Evolutionary conservation across 1,139 yeast species (phyloP).

Genomic region (Pichia sp.): DNA sequence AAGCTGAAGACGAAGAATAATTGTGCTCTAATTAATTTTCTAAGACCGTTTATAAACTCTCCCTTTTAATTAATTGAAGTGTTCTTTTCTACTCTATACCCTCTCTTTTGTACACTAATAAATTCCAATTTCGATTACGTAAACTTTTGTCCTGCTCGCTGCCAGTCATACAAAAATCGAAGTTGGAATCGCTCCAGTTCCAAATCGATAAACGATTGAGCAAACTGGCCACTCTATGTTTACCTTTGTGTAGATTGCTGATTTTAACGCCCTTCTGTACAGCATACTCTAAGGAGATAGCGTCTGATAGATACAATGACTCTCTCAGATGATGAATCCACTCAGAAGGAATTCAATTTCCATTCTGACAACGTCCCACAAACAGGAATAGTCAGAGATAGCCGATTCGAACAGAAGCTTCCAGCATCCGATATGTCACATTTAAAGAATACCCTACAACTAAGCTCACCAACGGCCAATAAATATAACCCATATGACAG

Average conservation of each 20-base stretch:
- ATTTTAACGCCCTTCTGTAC: too few relatives aligned
- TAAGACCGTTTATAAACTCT: neutral
- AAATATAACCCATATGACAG: conserved; percentile 2
- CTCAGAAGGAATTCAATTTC: neutral
- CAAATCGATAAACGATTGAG: too few relatives aligned
- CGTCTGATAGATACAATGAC: too few relatives aligned
- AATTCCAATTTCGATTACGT: neutral
- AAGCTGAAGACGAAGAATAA: conserved; percentile 65
- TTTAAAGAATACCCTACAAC: neutral
- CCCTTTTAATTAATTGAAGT: conserved; percentile 1
- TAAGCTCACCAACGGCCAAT: too few relatives aligned
- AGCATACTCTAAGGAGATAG: too few relatives aligned
- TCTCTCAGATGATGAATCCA: neutral
- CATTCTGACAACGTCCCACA: neutral
- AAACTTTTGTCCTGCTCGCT: neutral
- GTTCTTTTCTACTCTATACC: conserved; percentile 12
- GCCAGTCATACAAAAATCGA: too few relatives aligned
- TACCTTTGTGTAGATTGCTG: too few relatives aligned
- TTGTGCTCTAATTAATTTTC: conserved; percentile 22
- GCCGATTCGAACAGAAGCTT: conserved; percentile 4
- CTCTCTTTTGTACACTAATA: conserved; percentile 1
- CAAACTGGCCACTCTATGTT: too few relatives aligned
- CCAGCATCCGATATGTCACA: conserved; percentile 4
- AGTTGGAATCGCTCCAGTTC: too few relatives aligned
- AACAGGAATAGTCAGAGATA: conserved; percentile 11